phyloP scores from a whole-genome alignment of 352 stramenopile genomes.

The Phytophthora chlamydospora region DNA sequence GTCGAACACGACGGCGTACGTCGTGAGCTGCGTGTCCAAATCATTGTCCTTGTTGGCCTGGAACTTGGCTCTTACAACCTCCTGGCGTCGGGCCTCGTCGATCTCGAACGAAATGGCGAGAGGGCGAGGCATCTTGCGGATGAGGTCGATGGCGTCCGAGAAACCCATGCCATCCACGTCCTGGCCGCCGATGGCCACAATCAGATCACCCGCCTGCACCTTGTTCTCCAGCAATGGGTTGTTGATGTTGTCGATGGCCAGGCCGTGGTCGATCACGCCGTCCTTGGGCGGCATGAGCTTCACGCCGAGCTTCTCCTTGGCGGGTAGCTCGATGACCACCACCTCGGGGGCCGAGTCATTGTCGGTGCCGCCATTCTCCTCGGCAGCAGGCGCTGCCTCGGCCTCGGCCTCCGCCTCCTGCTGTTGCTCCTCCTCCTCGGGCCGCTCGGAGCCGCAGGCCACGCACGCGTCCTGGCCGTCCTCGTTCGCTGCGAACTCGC shows the following conservation, averaged over 20 bases:
- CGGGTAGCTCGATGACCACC: conserved; percentile 79
- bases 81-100: conserved; percentile 61
- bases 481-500: conserved; percentile 70
- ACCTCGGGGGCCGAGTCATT: conserved; percentile 44
- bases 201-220: conserved; percentile 80
- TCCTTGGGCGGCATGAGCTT: conserved; percentile 87
- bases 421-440: conserved; percentile 35
- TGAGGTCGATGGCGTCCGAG: conserved; percentile 83
- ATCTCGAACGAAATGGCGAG: conserved; percentile 87
- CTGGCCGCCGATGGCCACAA: conserved; percentile 83
- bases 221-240: conserved; percentile 86
- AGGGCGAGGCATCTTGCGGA: conserved; percentile 80
- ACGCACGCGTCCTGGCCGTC: conserved; percentile 62
- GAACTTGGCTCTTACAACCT: conserved; percentile 65
- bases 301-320: conserved; percentile 87
- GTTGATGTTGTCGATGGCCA: conserved; percentile 89
- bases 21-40: conserved; percentile 76
- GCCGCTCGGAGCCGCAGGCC: conserved; percentile 60
- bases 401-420: conserved; percentile 17
- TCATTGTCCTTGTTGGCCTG: conserved; percentile 63
- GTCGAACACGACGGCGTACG: conserved; percentile 87
- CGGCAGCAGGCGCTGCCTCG: conserved; percentile 1
- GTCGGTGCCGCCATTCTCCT: conserved; percentile 2
- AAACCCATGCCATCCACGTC: conserved; percentile 84
- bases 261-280: conserved; percentile 81